A percentile compares a stretch with the other conserved stretches of the same genome.
Conservation (phyloP, 2,329 filamentous ascomycete genomes). For the Pleoardoris graminearum region DNA sequence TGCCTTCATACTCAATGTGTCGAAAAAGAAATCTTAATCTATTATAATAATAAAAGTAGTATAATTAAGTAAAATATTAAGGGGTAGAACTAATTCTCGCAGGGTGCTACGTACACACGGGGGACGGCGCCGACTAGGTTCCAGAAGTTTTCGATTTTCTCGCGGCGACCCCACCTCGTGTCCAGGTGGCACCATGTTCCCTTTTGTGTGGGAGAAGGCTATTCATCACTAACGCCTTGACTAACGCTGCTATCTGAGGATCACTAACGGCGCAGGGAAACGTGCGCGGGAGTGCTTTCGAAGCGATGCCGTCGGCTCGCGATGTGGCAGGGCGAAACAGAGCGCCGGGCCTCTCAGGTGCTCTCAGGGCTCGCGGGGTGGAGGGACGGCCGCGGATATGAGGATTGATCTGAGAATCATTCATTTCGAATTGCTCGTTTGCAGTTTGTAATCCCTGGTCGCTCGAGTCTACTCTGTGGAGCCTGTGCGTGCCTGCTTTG, state of each 20-base stretch:
- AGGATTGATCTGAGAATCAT: constrained; percentile 13
- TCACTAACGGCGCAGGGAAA: constrained; percentile 3
- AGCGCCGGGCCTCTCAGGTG: neutral
- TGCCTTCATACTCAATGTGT: too few species aligned
- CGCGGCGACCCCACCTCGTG: constrained; percentile 9
- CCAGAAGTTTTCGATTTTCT: constrained; percentile 9
- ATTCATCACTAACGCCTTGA: constrained; percentile 10
- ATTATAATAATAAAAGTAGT: too few species aligned
- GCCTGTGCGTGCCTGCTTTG: constrained; percentile 3
- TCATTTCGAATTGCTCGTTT: constrained; percentile 10
- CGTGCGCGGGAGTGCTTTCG: neutral
- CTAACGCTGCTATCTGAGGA: constrained; percentile 8
- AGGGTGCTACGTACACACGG: too few species aligned
- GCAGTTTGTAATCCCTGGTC: constrained; percentile 1
- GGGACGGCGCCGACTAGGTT: too few species aligned
- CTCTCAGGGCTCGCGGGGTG: neutral
- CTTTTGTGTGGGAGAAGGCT: constrained; percentile 13
- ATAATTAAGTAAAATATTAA: too few species aligned
- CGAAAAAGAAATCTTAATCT: too few species aligned
- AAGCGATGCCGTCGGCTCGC: neutral
- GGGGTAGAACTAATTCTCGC: too few species aligned
- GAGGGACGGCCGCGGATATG: constrained; percentile 22
- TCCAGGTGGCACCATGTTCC: constrained; percentile 10
- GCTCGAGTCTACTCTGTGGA: constrained; percentile 1
- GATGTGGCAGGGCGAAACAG: neutral